Conservation (phyloP, 2,329 filamentous ascomycete genomes). For the Claviceps capensis region DNA sequence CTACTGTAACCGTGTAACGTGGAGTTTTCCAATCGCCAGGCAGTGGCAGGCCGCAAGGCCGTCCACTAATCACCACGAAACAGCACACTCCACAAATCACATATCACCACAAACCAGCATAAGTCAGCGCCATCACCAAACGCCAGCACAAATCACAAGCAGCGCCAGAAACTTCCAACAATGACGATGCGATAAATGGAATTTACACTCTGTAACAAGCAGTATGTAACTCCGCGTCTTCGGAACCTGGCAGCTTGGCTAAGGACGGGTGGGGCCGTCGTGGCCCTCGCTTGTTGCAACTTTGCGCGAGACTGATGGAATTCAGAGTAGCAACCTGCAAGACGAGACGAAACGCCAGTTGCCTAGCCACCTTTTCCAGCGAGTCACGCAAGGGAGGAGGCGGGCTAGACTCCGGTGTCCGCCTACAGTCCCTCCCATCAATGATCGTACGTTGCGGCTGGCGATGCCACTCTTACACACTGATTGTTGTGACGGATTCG, state of each 20-base stretch:
- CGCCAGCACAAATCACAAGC: too few species aligned
- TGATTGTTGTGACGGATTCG: not conserved
- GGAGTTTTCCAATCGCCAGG: not conserved
- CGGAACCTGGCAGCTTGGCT: not conserved
- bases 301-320: not conserved
- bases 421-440: too few species aligned
- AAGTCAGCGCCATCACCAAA: too few species aligned
- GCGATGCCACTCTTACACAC: not conserved
- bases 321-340: not conserved
- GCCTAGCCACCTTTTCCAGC: not conserved
- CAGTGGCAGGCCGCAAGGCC: not conserved
- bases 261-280: not conserved
- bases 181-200: not conserved
- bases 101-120: too few species aligned
- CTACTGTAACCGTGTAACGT: not conserved
- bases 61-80: not conserved
- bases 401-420: not conserved
- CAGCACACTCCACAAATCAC: too few species aligned
- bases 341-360: not conserved
- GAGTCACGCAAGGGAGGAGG: not conserved
- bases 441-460: not conserved
- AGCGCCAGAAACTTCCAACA: too few species aligned
- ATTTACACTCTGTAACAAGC: not conserved
- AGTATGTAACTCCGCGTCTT: not conserved
- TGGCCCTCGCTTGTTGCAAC: not conserved